A percentile compares a stretch with the other conserved stretches of the same genome.
phyloP scores from a whole-genome alignment of 1,284 basidiomycete species.

The Boletus semigastroideus region DNA sequence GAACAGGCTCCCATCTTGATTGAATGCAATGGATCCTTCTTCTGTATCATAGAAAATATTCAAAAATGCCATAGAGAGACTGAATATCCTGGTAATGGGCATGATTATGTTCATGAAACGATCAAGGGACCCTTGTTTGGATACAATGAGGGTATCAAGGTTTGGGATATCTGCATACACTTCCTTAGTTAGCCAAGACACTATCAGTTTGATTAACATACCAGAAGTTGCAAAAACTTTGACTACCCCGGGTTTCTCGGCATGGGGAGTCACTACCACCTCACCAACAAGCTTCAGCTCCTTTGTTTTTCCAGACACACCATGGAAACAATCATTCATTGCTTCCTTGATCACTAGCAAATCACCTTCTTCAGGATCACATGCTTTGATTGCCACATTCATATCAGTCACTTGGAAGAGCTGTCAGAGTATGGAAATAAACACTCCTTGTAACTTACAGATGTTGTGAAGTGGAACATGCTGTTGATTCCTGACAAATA shows the following conservation, averaged over 20 bases:
- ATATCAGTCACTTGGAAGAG: conserved; percentile 62
- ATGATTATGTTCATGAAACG: conserved; percentile 70
- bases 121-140: conserved; percentile 53
- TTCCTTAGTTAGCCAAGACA: too few relatives aligned
- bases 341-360: too few relatives aligned
- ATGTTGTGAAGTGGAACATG: conserved; percentile 58
- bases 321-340: too few relatives aligned
- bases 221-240: conserved; percentile 72
- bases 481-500: too few relatives aligned
- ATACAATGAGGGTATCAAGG: conserved; percentile 44
- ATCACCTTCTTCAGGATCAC: conserved; percentile 65
- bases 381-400: conserved; percentile 76
- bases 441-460: conserved; percentile 37
- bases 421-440: background rate
- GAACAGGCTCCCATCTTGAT: too few relatives aligned
- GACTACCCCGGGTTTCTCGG: conserved; percentile 40
- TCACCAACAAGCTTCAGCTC: background rate
- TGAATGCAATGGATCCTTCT: conserved; percentile 79
- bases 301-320: conserved; percentile 55
- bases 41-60: conserved; percentile 86
- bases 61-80: conserved; percentile 65
- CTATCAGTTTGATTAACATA: conserved; percentile 31
- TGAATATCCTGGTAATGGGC: conserved; percentile 60
- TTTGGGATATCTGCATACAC: conserved; percentile 51
- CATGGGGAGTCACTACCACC: background rate